A percentile compares a stretch with the other conserved stretches of the same genome.
phyloP scores from a whole-genome alignment of 2,329 filamentous ascomycete species.

The Pseudogymnoascus sp. region DNA sequence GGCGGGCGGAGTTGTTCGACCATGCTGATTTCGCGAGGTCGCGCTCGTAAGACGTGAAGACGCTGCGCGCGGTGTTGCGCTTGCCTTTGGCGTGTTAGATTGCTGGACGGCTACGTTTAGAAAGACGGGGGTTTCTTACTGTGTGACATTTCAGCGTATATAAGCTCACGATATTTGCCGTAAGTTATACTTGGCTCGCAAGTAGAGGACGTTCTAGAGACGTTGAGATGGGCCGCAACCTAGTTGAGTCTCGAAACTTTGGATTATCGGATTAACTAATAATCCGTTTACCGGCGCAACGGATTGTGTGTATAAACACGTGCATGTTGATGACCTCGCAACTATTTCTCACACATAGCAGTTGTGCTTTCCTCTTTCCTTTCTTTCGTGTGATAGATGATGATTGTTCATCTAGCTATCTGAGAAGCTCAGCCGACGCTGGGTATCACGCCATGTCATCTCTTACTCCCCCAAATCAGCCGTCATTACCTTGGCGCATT shows the following conservation, averaged over 20 bases:
- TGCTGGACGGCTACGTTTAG: not conserved
- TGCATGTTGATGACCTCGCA: not conserved
- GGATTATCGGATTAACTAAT: not conserved
- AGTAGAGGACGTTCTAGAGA: not conserved
- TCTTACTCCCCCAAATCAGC: slow-evolving; percentile 29
- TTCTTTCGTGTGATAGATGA: not conserved
- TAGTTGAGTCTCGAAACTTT: not conserved
- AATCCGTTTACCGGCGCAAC: not conserved
- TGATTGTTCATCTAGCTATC: not conserved
- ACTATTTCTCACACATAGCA: not conserved
- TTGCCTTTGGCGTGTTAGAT: slow-evolving; percentile 46
- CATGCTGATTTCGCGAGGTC: slow-evolving; percentile 72
- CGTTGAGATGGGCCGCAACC: not conserved
- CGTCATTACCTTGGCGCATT: slow-evolving; percentile 61
- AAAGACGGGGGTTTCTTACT: slow-evolving; percentile 31
- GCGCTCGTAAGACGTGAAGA: slow-evolving; percentile 91
- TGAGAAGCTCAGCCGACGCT: not conserved
- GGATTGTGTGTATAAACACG: not conserved
- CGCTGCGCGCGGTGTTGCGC: slow-evolving; percentile 81
- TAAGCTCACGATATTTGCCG: not conserved
- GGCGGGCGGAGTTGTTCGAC: slow-evolving; percentile 73
- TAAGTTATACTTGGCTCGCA: not conserved
- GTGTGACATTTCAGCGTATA: slow-evolving; percentile 36
- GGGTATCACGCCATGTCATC: slow-evolving; percentile 1
- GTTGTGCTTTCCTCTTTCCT: not conserved